Percentiles rank a stretch among this genome's conserved stretches.
phyloP scores from a whole-genome alignment of 148 eudicot species.

The Cornus florida region DNA sequence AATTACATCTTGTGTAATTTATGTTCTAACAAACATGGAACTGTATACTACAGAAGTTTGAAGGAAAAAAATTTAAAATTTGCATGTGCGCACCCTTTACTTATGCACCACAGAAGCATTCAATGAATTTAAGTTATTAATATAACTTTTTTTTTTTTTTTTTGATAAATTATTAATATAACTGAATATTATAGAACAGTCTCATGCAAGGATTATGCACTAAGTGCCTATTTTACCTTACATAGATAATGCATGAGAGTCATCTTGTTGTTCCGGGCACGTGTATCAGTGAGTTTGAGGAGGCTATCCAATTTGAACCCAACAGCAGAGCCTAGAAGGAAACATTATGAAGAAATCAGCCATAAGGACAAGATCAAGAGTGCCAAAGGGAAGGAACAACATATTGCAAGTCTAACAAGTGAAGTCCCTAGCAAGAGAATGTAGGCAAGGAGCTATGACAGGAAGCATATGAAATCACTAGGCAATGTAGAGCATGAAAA shows the following conservation, averaged over 20 bases:
- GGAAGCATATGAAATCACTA: not conserved
- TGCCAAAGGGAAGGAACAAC: not conserved
- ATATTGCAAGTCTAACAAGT: slow-evolving; percentile 4
- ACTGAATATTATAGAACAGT: not conserved
- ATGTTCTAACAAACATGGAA: no score
- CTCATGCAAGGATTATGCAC: not conserved
- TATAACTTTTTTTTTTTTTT: no score
- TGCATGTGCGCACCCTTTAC: not conserved
- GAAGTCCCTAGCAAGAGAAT: not conserved
- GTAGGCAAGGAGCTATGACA: not conserved
- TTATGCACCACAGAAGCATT: not conserved
- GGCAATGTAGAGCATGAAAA: not conserved
- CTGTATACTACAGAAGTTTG: no score
- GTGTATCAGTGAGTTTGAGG: slow-evolving; percentile 90
- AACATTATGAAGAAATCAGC: slow-evolving; percentile 13
- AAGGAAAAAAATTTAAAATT: no score
- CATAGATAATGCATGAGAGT: slow-evolving; percentile 98
- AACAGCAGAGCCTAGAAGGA: slow-evolving; percentile 74
- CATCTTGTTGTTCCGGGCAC: slow-evolving; percentile 86
- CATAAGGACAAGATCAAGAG: not conserved
- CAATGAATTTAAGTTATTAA: not conserved
- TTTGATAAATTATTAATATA: not conserved
- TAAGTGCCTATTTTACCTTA: slow-evolving; percentile 46
- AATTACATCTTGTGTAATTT: no score
- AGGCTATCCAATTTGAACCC: slow-evolving; percentile 95